Evolutionary conservation across 129 eudicot species (phyloP).

Genomic region (Pseudognaphalium luteoalbum): DNA sequence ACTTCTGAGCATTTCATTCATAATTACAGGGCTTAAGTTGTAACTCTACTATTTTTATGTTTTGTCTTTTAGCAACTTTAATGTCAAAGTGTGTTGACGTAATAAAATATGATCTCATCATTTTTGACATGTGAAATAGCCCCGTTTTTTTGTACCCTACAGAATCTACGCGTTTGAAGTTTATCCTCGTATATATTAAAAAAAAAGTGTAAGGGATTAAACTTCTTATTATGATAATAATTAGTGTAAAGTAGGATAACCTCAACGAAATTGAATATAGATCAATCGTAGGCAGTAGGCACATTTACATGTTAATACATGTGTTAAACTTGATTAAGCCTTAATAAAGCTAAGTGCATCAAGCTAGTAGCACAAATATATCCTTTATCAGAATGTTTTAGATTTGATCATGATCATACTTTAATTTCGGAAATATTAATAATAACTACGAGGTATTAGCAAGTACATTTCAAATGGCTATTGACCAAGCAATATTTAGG

Average conservation of each 20-base stretch:
- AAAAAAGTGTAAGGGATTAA: not conserved
- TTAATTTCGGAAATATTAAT: not conserved
- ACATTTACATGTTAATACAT: not conserved
- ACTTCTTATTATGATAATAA: too few relatives aligned
- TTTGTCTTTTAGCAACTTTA: not conserved
- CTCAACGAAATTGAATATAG: too few relatives aligned
- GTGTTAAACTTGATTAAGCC: not conserved
- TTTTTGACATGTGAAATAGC: not conserved
- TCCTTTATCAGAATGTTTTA: too few relatives aligned
- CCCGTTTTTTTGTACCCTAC: not conserved
- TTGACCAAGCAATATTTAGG: too few relatives aligned
- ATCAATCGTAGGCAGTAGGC: too few relatives aligned
- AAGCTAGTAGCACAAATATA: too few relatives aligned
- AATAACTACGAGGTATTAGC: too few relatives aligned
- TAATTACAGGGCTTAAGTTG: not conserved
- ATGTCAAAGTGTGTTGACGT: conserved; percentile 3
- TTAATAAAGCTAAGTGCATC: too few relatives aligned
- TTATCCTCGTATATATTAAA: not conserved
- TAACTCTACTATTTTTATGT: not conserved
- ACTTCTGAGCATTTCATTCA: too few relatives aligned
- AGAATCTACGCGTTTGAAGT: not conserved
- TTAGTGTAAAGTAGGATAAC: too few relatives aligned
- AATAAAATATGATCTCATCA: not conserved
- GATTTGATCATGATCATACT: too few relatives aligned
- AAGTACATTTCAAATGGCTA: too few relatives aligned